Base-by-base conservation (phyloP, 179 eudicot genomes). In the Amaranthus tricolor region DNA sequence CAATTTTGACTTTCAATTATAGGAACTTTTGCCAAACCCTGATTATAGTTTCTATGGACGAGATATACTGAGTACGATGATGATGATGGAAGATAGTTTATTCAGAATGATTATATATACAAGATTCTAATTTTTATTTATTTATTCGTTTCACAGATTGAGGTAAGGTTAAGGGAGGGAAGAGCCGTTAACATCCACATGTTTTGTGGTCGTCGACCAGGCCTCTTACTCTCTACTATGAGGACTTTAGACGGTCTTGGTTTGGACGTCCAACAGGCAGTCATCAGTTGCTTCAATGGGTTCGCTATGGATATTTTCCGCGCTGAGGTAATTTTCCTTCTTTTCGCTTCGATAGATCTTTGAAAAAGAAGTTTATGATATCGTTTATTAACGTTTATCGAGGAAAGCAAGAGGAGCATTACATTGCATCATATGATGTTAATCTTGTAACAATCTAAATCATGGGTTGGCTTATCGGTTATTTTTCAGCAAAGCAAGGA, bases 271-370 rank as follows among this genome's bases (percentile, higher is more conserved):
- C 98, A 94, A 77, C 98, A 94, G 84, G 98, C 98, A 7, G 98
- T 94, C 19, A 90, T 94, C 71, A 94, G 98, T 83, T 94, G 97
- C 85, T 92, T 94, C 89, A 94, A 94, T 74, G 98, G 98, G 2
- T 94, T 94, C 68, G 95, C 98, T 9, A 76, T 93, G 87, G 98
- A 93, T 72, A 83, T 93, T 75, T 93, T 93, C 69, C 86, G 97
- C n/a, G 98, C 98, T 79, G 98, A 93, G 98, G 98, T 93, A 16
- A 66, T 43, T 61, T 70, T 6, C 62, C 63, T 51, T 6, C 0
- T 12, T 52, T 44, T 62, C 44, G 40, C 40, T 31, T 31, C 40
- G 40, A 31, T 31, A 31, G 40, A 31, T 31, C 40, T 31, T 31
- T 31, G 40, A 31, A 31, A 31, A 31, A 31, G 40, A 31, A 31